Percentiles rank a stretch among this genome's conserved stretches.
These are phyloP conservation scores for Trichosporon ovoides DNA, from an alignment of 1,284 basidiomycete species.

Conservation along the genomic window DNA sequence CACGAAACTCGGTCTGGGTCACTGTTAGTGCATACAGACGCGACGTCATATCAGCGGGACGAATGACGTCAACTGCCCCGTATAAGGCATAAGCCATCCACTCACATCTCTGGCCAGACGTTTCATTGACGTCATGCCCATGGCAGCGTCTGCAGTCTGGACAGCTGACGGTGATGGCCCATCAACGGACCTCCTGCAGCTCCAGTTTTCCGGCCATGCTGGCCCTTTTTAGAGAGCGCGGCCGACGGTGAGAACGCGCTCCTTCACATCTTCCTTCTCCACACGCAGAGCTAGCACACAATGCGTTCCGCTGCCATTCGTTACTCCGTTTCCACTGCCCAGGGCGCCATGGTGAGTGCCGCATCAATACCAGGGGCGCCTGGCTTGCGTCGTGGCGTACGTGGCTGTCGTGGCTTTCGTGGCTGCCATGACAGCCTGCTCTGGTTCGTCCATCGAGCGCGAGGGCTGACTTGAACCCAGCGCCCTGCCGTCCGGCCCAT, in stretches of 20 bases:
- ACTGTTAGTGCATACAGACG: too few relatives aligned
- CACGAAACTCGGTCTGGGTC: too few relatives aligned
- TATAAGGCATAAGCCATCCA: too few relatives aligned
- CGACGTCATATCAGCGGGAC: too few relatives aligned
- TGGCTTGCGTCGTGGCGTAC: too few relatives aligned
- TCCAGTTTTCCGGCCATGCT: neutral
- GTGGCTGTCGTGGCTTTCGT: neutral
- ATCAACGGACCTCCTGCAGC: too few relatives aligned
- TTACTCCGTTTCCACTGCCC: slow-evolving; percentile 4
- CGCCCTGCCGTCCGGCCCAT: slow-evolving; percentile 6
- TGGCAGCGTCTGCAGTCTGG: too few relatives aligned
- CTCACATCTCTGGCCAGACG: too few relatives aligned
- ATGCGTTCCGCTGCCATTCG: slow-evolving; percentile 11
- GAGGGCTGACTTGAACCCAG: slow-evolving; percentile 5
- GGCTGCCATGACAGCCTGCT: neutral
- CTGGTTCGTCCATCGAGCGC: neutral
- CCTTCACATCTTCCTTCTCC: neutral
- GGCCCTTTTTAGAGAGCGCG: neutral
- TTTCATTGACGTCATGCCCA: too few relatives aligned
- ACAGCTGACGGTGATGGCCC: too few relatives aligned
- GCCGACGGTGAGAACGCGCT: neutral
- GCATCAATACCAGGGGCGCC: too few relatives aligned
- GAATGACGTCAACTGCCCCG: too few relatives aligned
- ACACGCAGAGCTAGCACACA: neutral
- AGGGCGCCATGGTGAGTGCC: slow-evolving; percentile 3